phyloP scores from a whole-genome alignment of 352 stramenopile genomes.

The Phytopythium aichiense region DNA sequence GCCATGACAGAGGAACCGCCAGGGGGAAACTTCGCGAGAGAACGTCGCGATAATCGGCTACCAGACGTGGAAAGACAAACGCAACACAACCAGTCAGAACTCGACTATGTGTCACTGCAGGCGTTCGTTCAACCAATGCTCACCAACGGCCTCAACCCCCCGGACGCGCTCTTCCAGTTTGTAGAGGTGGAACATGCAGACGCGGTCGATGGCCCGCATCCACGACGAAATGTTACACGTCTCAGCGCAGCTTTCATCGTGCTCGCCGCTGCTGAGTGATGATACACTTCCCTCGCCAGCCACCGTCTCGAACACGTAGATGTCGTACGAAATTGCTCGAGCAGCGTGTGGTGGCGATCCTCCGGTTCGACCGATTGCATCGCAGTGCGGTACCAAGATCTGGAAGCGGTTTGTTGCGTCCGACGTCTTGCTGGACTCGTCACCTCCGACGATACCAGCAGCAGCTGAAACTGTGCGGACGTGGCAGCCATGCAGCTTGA shows the following conservation, averaged over 20 bases:
- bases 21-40: slow-evolving; percentile 44
- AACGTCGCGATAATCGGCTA: slow-evolving; percentile 37
- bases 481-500: slow-evolving; percentile 52
- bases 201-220: slow-evolving; percentile 28
- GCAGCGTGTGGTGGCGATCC: background rate
- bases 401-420: slow-evolving; percentile 27
- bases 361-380: background rate
- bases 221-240: slow-evolving; percentile 18
- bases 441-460: slow-evolving; percentile 1
- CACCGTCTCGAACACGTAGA: slow-evolving; percentile 35
- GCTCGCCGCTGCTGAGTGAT: slow-evolving; percentile 7
- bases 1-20: slow-evolving; percentile 51
- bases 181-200: slow-evolving; percentile 46
- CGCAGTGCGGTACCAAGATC: slow-evolving; percentile 27
- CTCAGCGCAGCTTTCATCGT: slow-evolving; percentile 9
- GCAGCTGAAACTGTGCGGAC: slow-evolving; percentile 21
- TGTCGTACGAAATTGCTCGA: slow-evolving; percentile 23
- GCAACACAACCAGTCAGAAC: slow-evolving; percentile 1
- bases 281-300: background rate
- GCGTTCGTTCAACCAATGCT: background rate
- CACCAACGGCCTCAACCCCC: slow-evolving; percentile 18
- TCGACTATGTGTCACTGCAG: background rate
- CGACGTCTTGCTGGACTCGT: background rate
- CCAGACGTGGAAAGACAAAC: background rate
- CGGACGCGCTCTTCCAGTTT: slow-evolving; percentile 38